Base-by-base conservation (phyloP, 176 grass and related monocot species). In the Zizania latifolia region DNA sequence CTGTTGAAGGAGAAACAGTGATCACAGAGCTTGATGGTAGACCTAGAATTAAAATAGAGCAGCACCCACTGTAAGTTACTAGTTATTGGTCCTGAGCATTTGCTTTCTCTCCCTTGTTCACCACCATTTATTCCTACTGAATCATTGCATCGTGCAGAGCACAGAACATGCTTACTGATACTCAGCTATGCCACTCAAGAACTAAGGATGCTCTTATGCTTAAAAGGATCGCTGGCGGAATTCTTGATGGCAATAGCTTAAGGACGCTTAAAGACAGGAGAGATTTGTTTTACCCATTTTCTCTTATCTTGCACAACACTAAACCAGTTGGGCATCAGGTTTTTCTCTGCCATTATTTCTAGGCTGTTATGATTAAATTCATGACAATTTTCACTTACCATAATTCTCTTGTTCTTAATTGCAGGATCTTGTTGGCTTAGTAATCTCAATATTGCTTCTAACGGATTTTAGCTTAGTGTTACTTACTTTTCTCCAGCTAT, bases 341-440 rank as follows among this genome's bases (percentile, higher is more conserved):
- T 62, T 81, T 68, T 55, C 54, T 35, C 65, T 45, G 54, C 51
- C 22, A 31, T 67, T 23, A 62, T 67, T 56, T 78, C 31, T 48
- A 65, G 6, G 31, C 30, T 75, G 14, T 62, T 48, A 43, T 38
- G 48, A 41, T 65, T 55, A 34, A 40, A 74, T 74, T 78, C 24
- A 44, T 65, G 32, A 44, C 48, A 53, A 59, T 61, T 86, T 74
- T 12, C n/a, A 64, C 59, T 82, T 41, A 78, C 67, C 57, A 36
- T 84, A 8, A 9, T 32, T 78, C 48, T 58, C n/a, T 56, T 82
- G 8, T 80, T 91, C 17, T 86, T 62, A 43, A 71, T 62, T 90
- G 78, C 89, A 99, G 96, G 96, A 99, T 85, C 89, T 99, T 87
- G 96, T 99, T 84, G 96, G 96, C 76, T 70, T 99, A 76, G 87